Evolutionary conservation across 768 basidiomycete species (phyloP).

Genomic region (Tricholoma sp.): DNA sequence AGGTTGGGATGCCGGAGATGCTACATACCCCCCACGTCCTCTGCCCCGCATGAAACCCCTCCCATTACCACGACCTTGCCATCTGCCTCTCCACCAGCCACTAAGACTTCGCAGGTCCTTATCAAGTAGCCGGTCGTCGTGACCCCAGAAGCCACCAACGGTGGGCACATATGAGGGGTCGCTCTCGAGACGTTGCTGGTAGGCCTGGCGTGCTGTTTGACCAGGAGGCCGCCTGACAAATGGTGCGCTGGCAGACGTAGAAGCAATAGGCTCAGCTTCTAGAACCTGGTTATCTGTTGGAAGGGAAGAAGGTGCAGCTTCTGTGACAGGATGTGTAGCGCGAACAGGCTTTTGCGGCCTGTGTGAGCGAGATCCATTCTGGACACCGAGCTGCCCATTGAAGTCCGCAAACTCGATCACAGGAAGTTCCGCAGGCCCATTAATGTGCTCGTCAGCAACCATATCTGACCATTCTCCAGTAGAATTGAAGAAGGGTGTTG

Average conservation of each 20-base stretch:
- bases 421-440: conserved; percentile 64
- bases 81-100: conserved; percentile 82
- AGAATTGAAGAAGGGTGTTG: conserved; percentile 49
- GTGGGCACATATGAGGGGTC: conserved; percentile 90
- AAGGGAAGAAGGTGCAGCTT: conserved; percentile 22
- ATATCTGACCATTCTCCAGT: conserved; percentile 76
- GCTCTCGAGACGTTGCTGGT: conserved; percentile 72
- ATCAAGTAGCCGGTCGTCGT: conserved; percentile 86
- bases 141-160: conserved; percentile 92
- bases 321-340: conserved; percentile 28
- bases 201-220: conserved; percentile 76
- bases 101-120: conserved; percentile 78
- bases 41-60: conserved; percentile 55
- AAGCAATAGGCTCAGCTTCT: conserved; percentile 30
- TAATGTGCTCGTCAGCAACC: conserved; percentile 68
- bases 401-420: conserved; percentile 79
- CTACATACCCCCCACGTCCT: conserved; percentile 45
- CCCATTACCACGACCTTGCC: conserved; percentile 67
- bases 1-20: conserved; percentile 5
- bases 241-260: conserved; percentile 24
- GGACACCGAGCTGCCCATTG: conserved; percentile 31
- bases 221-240: conserved; percentile 35
- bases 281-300: conserved; percentile 17
- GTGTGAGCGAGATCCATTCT: conserved; percentile 26
- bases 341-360: conserved; percentile 38